Conservation (phyloP, 2,329 filamentous ascomycete species). For the Raffaelea deltoideospora region DNA sequence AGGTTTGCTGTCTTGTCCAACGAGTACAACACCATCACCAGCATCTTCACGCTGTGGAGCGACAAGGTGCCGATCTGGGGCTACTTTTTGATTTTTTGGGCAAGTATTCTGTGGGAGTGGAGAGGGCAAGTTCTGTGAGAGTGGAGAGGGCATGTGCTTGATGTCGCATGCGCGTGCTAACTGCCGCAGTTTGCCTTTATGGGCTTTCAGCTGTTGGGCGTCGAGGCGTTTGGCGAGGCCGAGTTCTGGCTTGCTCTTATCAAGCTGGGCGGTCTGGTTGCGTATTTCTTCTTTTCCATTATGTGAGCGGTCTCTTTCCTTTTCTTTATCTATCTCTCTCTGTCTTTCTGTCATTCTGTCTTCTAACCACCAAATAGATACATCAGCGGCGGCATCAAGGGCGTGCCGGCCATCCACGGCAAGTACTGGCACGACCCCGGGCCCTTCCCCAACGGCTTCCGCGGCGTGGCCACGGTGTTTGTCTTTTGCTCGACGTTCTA, state of each 20-base stretch:
- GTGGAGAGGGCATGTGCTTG: too few relatives aligned
- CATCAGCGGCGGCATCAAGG: constrained; percentile 49
- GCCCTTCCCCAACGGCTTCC: constrained; percentile 53
- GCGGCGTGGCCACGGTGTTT: constrained; percentile 49
- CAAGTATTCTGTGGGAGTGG: too few relatives aligned
- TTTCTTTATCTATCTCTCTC: constrained; percentile 1
- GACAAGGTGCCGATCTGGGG: constrained; percentile 27
- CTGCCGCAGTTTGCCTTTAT: constrained; percentile 26
- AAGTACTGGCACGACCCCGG: constrained; percentile 58
- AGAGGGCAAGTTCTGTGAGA: too few relatives aligned
- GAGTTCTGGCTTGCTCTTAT: constrained; percentile 30
- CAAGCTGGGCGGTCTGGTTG: constrained; percentile 20
- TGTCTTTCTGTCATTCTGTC: constrained; percentile 15
- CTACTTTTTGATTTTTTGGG: constrained; percentile 22
- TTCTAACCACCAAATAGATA: constrained; percentile 31
- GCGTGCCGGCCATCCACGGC: constrained; percentile 49
- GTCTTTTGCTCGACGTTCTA: constrained; percentile 58
- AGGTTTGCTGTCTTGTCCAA: constrained; percentile 7
- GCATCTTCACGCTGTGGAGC: constrained; percentile 29
- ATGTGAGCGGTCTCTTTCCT: constrained; percentile 17
- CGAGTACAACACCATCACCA: constrained; percentile 10
- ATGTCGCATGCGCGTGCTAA: too few relatives aligned
- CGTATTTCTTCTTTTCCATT: constrained; percentile 38
- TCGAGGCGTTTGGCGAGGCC: constrained; percentile 25
- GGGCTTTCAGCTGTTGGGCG: constrained; percentile 15